Conservation (phyloP, 2,329 filamentous ascomycete genomes). For the Tothia fuscella region DNA sequence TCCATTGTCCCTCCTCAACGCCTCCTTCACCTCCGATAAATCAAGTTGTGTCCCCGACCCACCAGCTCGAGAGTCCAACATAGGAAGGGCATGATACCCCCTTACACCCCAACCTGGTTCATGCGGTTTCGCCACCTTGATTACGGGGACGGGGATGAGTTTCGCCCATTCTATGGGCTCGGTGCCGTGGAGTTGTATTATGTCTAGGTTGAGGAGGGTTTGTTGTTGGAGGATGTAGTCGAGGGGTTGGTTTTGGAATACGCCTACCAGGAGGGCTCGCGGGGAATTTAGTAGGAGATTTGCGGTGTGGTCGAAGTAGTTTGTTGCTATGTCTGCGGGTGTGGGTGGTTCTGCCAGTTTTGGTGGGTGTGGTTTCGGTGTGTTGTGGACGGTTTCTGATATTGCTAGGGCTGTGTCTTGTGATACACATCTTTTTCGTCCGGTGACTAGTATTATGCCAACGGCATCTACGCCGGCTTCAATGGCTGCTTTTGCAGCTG, state of each 20-base stretch:
- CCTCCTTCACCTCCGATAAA: constrained; percentile 52
- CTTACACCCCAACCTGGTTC: constrained; percentile 59
- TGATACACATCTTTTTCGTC: constrained; percentile 66
- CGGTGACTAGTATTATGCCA: constrained; percentile 81
- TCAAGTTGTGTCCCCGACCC: constrained; percentile 71
- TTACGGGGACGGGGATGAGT: constrained; percentile 82
- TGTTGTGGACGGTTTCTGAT: constrained; percentile 60
- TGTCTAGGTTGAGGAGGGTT: constrained; percentile 62
- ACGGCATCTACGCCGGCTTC: constrained; percentile 83
- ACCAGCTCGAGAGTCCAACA: constrained; percentile 79
- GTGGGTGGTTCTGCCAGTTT: constrained; percentile 16
- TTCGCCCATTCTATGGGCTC: constrained; percentile 88
- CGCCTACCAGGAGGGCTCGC: constrained; percentile 74
- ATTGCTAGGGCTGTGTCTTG: constrained; percentile 71
- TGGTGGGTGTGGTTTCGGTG: constrained; percentile 22
- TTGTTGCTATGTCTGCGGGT: constrained; percentile 22
- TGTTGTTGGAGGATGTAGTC: constrained; percentile 71
- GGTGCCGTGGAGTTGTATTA: constrained; percentile 85
- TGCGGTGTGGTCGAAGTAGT: constrained; percentile 58
- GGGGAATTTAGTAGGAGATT: constrained; percentile 35
- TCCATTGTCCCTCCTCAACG: constrained; percentile 56
- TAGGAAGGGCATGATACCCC: constrained; percentile 70
- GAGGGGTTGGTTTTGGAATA: constrained; percentile 86
- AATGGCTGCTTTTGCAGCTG: constrained; percentile 69
- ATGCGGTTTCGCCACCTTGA: constrained; percentile 70